Percentiles rank a stretch among this genome's conserved stretches.
phyloP scores from a whole-genome alignment of 2,329 filamentous ascomycete species.

The Ilyonectria robusta region DNA sequence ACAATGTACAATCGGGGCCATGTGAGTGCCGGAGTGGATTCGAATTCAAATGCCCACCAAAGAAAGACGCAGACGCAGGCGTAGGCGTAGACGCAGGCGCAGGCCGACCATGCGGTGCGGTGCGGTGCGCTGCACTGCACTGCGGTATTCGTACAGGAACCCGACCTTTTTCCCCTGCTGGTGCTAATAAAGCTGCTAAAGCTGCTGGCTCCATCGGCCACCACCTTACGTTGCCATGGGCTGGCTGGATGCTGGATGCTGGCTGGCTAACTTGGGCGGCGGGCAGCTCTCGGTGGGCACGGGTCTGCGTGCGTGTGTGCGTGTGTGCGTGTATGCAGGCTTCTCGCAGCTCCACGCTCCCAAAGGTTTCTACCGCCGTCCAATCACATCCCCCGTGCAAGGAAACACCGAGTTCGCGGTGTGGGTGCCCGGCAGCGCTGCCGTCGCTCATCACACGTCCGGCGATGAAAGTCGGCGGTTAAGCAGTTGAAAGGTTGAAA shows the following conservation, averaged over 20 bases:
- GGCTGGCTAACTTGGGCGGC: background rate
- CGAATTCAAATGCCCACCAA: slow-evolving; percentile 1
- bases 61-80: background rate
- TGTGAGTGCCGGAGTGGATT: slow-evolving; percentile 1
- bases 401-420: slow-evolving; percentile 41
- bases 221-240: background rate
- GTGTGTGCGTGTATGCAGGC: background rate
- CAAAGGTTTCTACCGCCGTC: slow-evolving; percentile 8
- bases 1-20: background rate
- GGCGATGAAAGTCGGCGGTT: slow-evolving; percentile 44
- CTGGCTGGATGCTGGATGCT: background rate
- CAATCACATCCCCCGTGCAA: slow-evolving; percentile 38
- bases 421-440: slow-evolving; percentile 34
- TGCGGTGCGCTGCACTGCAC: slow-evolving; percentile 22
- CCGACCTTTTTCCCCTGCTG: slow-evolving; percentile 3
- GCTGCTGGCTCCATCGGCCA: background rate
- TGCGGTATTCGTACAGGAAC: slow-evolving; percentile 27
- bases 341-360: background rate
- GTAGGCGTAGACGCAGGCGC: background rate
- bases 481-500: slow-evolving; percentile 32
- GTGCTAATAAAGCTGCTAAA: background rate
- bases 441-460: slow-evolving; percentile 42
- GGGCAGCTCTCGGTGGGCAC: background rate
- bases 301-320: slow-evolving; percentile 1
- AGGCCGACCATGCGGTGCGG: background rate